Evolutionary conservation across 2,329 filamentous ascomycete genomes (phyloP), one percentile per base, ranked within the genome.

Genomic region (Sarocladiaceae sp.): DNA sequence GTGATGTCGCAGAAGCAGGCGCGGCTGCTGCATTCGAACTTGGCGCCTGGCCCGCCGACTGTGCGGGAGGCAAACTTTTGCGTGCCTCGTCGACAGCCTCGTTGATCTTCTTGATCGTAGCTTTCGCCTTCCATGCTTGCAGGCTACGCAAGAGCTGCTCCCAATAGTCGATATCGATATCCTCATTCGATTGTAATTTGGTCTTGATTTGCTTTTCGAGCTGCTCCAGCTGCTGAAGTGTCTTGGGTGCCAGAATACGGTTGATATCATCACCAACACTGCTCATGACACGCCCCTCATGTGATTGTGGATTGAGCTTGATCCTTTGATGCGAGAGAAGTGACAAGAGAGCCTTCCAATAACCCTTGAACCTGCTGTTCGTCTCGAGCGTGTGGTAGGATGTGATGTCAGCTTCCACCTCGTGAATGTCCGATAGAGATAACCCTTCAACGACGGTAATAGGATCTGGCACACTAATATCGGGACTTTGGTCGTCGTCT

Each of bases 131-230:
- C 82, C 88, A 96, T 1, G 95, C 81, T 6, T 85, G 73, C 50
- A 98, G 69, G 58, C 83, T 94, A 52, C 83, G 82, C 49, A 98
- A 72, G 13, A 98, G 72, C 59, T 95, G 88, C 59, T 95, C 88
- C 93, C 93, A 98, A 62, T 97, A 98, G 65, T 98, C 93, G 2
- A 86, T 88, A 63, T 98, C 93, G 52, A 98, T 91, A 31, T 87
- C 83, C 58, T 96, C 90, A 58, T 95, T 83, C 6, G 88, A 94
- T 43, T 82, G 76, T 39, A 98, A 70, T 68, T 98, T 98, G 13
- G 74, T 72, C 59, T 81, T 82, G 62, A 98, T 93, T 67, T 97
- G 90, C 51, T 73, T 78, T 65, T 98, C 91, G 40, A 98, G 72
- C 15, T 78, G 78, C 58, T 90, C 84, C n/a, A 98, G 72, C 62